Percentiles rank a stretch among this genome's conserved stretches.
Evolutionary conservation across 371 early-diverging fungal genomes (phyloP).

Genomic region (Apophysomyces sp.): DNA sequence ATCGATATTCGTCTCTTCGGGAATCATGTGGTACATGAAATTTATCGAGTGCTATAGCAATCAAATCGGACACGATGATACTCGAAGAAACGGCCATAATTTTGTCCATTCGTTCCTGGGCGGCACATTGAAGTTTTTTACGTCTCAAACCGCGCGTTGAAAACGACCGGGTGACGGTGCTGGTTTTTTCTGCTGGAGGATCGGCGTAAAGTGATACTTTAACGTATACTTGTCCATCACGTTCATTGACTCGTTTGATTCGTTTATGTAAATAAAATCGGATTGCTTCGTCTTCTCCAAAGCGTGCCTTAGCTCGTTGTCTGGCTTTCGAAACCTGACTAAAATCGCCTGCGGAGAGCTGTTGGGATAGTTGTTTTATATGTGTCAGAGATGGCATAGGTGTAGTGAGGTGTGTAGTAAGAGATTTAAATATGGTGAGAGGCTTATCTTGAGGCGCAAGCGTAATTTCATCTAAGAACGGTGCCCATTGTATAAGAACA

Average conservation of each 20-base stretch:
- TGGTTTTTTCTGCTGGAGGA: slow-evolving; percentile 3
- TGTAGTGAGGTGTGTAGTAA: slow-evolving; percentile 59
- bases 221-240: slow-evolving; percentile 40
- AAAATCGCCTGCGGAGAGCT: slow-evolving; percentile 31
- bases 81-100: slow-evolving; percentile 34
- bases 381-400: slow-evolving; percentile 55
- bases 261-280: slow-evolving; percentile 56
- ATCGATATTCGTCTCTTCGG: slow-evolving; percentile 2
- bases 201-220: slow-evolving; percentile 42
- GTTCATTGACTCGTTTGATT: slow-evolving; percentile 46
- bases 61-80: slow-evolving; percentile 32
- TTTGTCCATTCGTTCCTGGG: slow-evolving; percentile 38
- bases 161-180: slow-evolving; percentile 9
- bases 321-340: slow-evolving; percentile 28
- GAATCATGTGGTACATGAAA: slow-evolving; percentile 36
- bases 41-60: slow-evolving; percentile 39
- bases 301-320: slow-evolving; percentile 33
- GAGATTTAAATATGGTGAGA: slow-evolving; percentile 57
- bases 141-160: slow-evolving; percentile 13
- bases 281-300: slow-evolving; percentile 46
- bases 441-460: slow-evolving; percentile 59
- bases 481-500: background rate
- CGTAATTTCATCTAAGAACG: slow-evolving; percentile 52
- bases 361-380: slow-evolving; percentile 34
- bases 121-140: slow-evolving; percentile 17